A percentile compares a stretch with the other conserved stretches of the same genome.
These are phyloP conservation scores for Cladosporium sp. DNA, from an alignment of 2,329 filamentous ascomycete genomes.

Conservation along the genomic window DNA sequence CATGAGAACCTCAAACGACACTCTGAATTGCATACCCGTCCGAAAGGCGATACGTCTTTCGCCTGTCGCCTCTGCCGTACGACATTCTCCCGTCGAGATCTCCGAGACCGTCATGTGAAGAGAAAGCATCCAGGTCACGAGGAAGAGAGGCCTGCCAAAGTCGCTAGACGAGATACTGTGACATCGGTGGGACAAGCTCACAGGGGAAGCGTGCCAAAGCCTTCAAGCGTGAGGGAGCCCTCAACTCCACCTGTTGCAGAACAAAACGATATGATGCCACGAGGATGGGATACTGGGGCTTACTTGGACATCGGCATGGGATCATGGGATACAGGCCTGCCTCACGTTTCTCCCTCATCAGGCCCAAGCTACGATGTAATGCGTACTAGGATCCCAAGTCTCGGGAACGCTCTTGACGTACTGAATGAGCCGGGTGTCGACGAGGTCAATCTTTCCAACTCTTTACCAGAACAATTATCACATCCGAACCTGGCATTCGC, in stretches of 20 bases:
- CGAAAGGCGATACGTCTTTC: slow-evolving; percentile 31
- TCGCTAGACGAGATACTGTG: slow-evolving; percentile 10
- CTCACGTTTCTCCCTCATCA: neutral
- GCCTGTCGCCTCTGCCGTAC: slow-evolving; percentile 43
- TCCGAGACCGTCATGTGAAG: slow-evolving; percentile 47
- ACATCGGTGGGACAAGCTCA: neutral
- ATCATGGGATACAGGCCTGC: neutral
- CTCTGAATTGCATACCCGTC: slow-evolving; percentile 41
- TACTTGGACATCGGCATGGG: neutral
- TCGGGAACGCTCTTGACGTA: neutral
- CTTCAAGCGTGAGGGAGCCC: neutral
- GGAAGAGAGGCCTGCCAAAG: slow-evolving; percentile 31
- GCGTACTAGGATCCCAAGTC: neutral
- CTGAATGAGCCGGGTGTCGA: neutral
- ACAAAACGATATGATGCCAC: neutral
- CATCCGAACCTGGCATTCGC: neutral
- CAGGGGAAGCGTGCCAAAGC: neutral
- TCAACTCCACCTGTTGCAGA: neutral
- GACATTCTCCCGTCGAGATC: slow-evolving; percentile 46
- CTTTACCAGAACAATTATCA: neutral
- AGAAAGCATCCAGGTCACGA: slow-evolving; percentile 40
- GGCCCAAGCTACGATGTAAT: neutral
- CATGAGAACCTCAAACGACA: slow-evolving; percentile 49
- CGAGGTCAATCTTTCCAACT: neutral
- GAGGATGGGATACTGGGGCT: neutral